Conservation (phyloP, 768 basidiomycete genomes). For the Gloeophyllum trabeum region DNA sequence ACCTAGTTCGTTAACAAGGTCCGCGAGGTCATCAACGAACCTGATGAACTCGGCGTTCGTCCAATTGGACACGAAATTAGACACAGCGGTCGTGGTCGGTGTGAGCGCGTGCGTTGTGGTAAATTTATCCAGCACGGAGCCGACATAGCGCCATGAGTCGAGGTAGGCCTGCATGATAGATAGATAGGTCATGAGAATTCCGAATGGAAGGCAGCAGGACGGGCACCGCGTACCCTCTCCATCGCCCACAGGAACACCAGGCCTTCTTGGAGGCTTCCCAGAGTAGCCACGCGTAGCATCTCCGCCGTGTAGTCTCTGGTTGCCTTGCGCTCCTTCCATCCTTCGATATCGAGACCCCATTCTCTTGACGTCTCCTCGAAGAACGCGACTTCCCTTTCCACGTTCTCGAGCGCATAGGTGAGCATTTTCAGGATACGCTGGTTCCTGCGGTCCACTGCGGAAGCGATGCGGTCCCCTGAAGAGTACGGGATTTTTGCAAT, state of each 20-base stretch:
- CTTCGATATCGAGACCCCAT: conserved; percentile 32
- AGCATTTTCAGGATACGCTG: conserved; percentile 35
- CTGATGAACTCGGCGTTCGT: conserved; percentile 36
- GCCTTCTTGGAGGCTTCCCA: conserved; percentile 44
- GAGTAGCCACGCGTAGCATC: conserved; percentile 41
- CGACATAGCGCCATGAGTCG: conserved; percentile 52
- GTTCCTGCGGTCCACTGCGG: conserved; percentile 24
- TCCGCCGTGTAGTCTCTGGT: conserved; percentile 67
- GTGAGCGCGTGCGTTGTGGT: conserved; percentile 3
- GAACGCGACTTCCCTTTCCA: conserved; percentile 47
- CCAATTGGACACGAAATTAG: conserved; percentile 54
- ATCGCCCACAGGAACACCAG: conserved; percentile 71
- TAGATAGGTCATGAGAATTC: not conserved
- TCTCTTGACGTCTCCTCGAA: conserved; percentile 39
- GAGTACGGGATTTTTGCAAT: conserved; percentile 49
- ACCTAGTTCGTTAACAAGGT: conserved; percentile 31
- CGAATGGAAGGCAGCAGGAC: not conserved
- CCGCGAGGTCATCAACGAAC: conserved; percentile 40
- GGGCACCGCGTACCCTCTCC: conserved; percentile 42
- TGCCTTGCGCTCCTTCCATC: conserved; percentile 41
- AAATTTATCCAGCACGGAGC: conserved; percentile 5
- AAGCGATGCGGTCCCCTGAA: conserved; percentile 17
- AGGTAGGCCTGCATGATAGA: conserved; percentile 70
- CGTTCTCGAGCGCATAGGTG: conserved; percentile 41
- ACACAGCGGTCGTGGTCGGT: conserved; percentile 19